phyloP scores from a whole-genome alignment of 345 rosid species.

The Turnera subulata region DNA sequence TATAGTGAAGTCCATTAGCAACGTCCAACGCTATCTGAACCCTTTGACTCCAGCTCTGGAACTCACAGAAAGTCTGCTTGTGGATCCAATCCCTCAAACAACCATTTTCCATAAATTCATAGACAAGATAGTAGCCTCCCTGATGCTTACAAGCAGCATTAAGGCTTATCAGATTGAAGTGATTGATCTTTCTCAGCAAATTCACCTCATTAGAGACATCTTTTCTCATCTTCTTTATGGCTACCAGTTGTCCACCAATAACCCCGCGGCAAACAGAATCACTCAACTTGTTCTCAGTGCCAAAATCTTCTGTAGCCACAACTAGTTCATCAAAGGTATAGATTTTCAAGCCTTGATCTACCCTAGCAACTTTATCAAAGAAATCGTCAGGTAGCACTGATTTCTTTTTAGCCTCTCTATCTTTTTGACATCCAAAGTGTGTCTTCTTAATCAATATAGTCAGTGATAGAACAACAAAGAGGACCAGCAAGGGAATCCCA shows the following conservation, averaged over 20 bases:
- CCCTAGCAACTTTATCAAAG: slow-evolving; percentile 12
- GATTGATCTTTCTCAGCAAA: slow-evolving; percentile 36
- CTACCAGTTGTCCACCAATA: slow-evolving; percentile 23
- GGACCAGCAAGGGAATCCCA: slow-evolving; percentile 2
- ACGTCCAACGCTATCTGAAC: slow-evolving; percentile 45
- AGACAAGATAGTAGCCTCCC: slow-evolving; percentile 36
- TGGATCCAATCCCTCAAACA: slow-evolving; percentile 37
- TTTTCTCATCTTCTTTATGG: slow-evolving; percentile 31
- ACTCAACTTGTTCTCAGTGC: slow-evolving; percentile 21
- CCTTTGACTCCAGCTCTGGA: slow-evolving; percentile 28
- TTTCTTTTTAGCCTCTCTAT: not conserved
- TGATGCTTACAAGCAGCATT: slow-evolving; percentile 27
- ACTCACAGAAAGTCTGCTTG: slow-evolving; percentile 5
- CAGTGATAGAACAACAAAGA: slow-evolving; percentile 1
- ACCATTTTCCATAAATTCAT: slow-evolving; percentile 37
- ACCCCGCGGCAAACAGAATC: slow-evolving; percentile 27
- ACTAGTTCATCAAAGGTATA: slow-evolving; percentile 31
- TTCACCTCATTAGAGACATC: slow-evolving; percentile 37
- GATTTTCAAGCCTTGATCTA: slow-evolving; percentile 33
- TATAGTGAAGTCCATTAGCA: slow-evolving; percentile 41
- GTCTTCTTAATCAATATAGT: not conserved
- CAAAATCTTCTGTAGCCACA: slow-evolving; percentile 32
- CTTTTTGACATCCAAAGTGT: not conserved
- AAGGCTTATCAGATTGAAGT: slow-evolving; percentile 40
- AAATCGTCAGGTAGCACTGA: slow-evolving; percentile 15